Conservation (phyloP, 169 alveolate genomes). For the Eimeria tenella region DNA sequence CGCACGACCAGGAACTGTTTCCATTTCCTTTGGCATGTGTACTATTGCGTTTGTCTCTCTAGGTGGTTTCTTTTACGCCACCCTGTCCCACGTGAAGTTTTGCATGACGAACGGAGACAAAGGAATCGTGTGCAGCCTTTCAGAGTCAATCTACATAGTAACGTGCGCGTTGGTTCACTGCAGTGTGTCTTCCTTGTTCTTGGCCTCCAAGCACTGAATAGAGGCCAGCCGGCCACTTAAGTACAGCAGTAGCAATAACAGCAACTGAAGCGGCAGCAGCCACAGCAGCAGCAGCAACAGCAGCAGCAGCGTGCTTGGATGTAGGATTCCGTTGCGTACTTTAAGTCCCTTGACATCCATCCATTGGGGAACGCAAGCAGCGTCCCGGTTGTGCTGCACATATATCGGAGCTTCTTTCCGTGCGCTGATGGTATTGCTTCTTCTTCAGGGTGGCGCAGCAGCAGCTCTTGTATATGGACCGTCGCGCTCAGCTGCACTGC, state of each 20-base stretch:
- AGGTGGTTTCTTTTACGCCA: conserved; percentile 84
- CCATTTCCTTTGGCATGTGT: background rate
- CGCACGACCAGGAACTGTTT: background rate
- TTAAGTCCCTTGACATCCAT: too few species aligned
- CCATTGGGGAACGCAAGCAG: too few species aligned
- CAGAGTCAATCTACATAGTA: conserved; percentile 82
- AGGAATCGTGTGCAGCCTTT: conserved; percentile 84
- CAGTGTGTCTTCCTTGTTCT: background rate
- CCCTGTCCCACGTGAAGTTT: conserved; percentile 85
- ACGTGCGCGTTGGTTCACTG: conserved; percentile 34
- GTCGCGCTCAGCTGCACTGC: conserved; percentile 67
- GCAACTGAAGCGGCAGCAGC: too few species aligned
- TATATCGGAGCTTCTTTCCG: background rate
- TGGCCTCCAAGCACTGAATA: background rate
- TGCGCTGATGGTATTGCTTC: conserved; percentile 13
- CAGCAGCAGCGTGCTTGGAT: background rate
- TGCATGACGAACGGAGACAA: conserved; percentile 83
- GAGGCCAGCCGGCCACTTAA: too few species aligned
- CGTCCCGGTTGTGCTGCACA: background rate
- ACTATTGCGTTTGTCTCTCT: background rate
- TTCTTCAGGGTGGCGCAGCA: conserved; percentile 65
- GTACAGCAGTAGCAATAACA: too few species aligned
- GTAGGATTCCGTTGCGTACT: background rate
- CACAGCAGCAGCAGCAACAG: too few species aligned
- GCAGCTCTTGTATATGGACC: conserved; percentile 76